Base-by-base conservation (phyloP, 257 asterid genomes). In the Solanum medicagineum region DNA sequence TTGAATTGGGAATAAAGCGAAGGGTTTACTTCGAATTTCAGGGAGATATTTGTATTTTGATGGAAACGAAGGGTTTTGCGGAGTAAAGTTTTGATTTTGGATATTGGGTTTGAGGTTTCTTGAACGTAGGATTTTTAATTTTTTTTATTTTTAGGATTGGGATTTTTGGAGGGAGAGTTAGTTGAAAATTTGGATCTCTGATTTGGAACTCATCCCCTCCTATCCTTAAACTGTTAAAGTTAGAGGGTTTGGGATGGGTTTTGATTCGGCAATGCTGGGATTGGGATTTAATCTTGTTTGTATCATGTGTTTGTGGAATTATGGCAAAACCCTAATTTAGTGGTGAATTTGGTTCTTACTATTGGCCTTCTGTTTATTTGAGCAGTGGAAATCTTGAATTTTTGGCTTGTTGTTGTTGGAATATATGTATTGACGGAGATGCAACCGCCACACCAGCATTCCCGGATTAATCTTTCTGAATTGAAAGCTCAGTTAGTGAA, bases 361-460 rank as follows among this genome's bases (percentile, higher is more conserved):
- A 51, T 81, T 75, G 85, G 57, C 36, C 84, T 75, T 83, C 60
- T 36, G 89, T 29, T 66, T 44, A 24, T 81, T 83, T 86, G 87
- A 81, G 59, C 83, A 47, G 87, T 79, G 89, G 79, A 65, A 44
- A 69, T 83, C 51, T 91, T 88, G 59, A 82, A 53, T 81, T 80
- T 85, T 86, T 86, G 65, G 87, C 73, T 86, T 85, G 81, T 87
- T 88, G 81, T 91, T 84, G 84, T 88, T 95, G 95, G 92, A 91
- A 84, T 90, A 90, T 89, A 89, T 89, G 84, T 87, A 20, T 85
- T 91, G 85, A 89, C 85, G 84, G 93, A 89, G 90, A 95, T 95
- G 99, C 92, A 92, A 85, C 94, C 95, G 49, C 95, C 97, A 86
- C 87, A 90, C 86, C 98, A 92, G 90, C 92, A 87, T 88, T 89